phyloP scores from a whole-genome alignment of 306 rosid genomes.

The Prunus dulcis region DNA sequence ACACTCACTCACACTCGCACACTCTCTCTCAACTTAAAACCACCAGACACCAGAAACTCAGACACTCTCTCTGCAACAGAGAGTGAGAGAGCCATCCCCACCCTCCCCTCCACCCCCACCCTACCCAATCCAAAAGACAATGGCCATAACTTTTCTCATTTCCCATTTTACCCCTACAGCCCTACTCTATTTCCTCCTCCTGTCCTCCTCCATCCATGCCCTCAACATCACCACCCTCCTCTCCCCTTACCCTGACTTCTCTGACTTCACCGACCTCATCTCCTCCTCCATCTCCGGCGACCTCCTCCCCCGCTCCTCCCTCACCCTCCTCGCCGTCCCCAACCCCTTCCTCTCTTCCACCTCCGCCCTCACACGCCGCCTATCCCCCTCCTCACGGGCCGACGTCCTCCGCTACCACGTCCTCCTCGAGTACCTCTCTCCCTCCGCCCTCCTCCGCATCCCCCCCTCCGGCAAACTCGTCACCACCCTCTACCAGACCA shows the following conservation, averaged over 20 bases:
- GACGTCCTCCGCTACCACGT: conserved; percentile 94
- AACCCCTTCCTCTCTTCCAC: conserved; percentile 53
- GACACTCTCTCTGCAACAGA: conserved; percentile 7
- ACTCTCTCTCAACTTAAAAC: background rate
- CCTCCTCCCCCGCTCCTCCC: conserved; percentile 60
- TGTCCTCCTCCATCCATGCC: conserved; percentile 32
- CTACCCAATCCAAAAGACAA: conserved; percentile 4
- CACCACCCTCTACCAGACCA: conserved; percentile 89
- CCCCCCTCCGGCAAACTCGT: conserved; percentile 75
- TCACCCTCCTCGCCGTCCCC: conserved; percentile 91
- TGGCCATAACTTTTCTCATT: conserved; percentile 32
- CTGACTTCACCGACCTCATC: conserved; percentile 65
- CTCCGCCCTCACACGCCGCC: conserved; percentile 51
- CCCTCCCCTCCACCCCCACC: background rate
- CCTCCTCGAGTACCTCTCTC: conserved; percentile 79
- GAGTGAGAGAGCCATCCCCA: background rate
- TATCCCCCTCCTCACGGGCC: conserved; percentile 55
- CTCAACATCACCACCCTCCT: conserved; percentile 79
- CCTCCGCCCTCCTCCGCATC: conserved; percentile 59
- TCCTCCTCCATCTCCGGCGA: conserved; percentile 53
- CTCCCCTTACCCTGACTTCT: conserved; percentile 67
- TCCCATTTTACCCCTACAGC: conserved; percentile 56
- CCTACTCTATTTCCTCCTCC: conserved; percentile 22
- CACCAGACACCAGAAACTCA: background rate
- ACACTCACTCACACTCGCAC: background rate